Evolutionary conservation across 305 asterid genomes (phyloP).

Genomic region (Fraxinus floribunda): DNA sequence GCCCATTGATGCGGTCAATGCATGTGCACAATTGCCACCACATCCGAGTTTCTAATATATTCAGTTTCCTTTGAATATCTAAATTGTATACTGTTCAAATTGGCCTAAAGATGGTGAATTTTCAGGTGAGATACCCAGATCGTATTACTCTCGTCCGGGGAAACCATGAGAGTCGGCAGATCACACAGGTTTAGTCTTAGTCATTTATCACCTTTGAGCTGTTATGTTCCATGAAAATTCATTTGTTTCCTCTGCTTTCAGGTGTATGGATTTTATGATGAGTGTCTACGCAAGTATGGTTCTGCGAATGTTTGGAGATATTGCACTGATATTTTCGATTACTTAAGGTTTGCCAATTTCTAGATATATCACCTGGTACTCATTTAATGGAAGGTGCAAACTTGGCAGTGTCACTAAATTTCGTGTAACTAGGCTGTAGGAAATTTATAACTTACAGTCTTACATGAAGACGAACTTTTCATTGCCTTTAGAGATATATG

Average conservation of each 20-base stretch:
- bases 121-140: conserved; percentile 93
- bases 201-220: conserved; percentile 19
- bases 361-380: conserved; percentile 3
- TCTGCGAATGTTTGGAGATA: conserved; percentile 96
- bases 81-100: not conserved
- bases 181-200: conserved; percentile 70
- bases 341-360: conserved; percentile 65
- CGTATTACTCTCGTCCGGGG: conserved; percentile 93
- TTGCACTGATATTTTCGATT: conserved; percentile 96
- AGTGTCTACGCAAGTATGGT: conserved; percentile 91
- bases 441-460: not conserved
- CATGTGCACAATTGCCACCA: conserved; percentile 8
- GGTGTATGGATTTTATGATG: conserved; percentile 99
- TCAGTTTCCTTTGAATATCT: not conserved
- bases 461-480: not conserved
- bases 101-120: conserved; percentile 31
- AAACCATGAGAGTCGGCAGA: conserved; percentile 97
- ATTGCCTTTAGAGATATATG: not conserved
- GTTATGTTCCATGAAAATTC: conserved; percentile 3
- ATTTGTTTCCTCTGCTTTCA: conserved; percentile 35
- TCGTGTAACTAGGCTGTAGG: not conserved
- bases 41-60: conserved; percentile 3
- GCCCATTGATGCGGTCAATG: not conserved
- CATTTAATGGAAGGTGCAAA: conserved; percentile 19
- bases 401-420: not conserved